Evolutionary conservation across 768 basidiomycete genomes (phyloP), one percentile per base, ranked within the genome.

Genomic region (Kwoniella pini): DNA sequence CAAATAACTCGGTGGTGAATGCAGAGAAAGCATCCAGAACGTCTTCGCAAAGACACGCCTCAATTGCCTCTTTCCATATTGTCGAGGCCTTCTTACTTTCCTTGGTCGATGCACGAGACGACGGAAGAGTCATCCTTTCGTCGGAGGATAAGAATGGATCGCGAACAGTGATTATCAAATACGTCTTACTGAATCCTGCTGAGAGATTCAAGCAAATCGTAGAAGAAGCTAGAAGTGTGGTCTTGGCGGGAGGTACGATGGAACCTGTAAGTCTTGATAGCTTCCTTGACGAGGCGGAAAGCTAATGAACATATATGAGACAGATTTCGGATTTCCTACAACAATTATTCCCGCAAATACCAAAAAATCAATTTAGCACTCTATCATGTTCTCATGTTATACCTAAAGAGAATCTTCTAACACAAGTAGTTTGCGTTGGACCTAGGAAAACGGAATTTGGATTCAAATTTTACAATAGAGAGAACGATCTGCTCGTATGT

Each of bases 201-300:
- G 88, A 90, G 5, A 83, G 87, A 58, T 98, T 98, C 72, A 81
- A 83, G 55, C 88, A 91, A n/a, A 84, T 97, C 5, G 85, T 91
- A 0, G 86, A 91, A 19, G 81, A 83, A 24, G 91, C 93, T 0
- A 81, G 91, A 36, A 84, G 89, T 2, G 87, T 98, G n/a, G 80
- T 98, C 27, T 81, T 99, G 38, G 95, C 96, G 7, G 95, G 95
- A 9, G 95, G 95, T 4, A 99, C 95, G 0, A 97, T 99, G 96
- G 91, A 92, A 6, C 95, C 95, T n/a, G 91, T 96, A 54, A 53
- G 82, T 80, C 11, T 15, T n/a, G n/a, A n/a, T n/a, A n/a, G n/a
- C n/a, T n/a, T n/a, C n/a, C n/a, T n/a, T n/a, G n/a, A n/a, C n/a
- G n/a, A n/a, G n/a, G n/a, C n/a, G n/a, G n/a, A n/a, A n/a, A n/a